These are phyloP conservation scores for Alloascoidea africana DNA, from an alignment of 805 yeast genomes.

Conservation along the genomic window DNA sequence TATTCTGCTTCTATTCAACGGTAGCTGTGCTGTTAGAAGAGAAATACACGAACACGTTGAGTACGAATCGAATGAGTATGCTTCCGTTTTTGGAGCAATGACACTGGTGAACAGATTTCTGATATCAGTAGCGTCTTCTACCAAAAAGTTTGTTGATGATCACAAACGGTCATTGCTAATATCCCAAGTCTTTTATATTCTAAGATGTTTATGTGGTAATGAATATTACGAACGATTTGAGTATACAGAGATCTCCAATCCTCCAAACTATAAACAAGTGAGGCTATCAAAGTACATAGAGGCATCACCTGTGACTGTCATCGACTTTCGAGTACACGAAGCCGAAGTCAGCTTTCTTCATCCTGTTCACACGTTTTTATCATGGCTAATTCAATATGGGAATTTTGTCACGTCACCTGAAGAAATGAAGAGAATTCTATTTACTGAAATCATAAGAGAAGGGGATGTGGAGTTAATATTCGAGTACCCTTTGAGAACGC, in stretches of 20 bases:
- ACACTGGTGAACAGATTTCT: neutral
- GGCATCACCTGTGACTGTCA: conserved; percentile 9
- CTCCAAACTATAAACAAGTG: neutral
- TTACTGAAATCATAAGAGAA: conserved; percentile 5
- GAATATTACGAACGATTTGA: neutral
- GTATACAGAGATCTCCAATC: neutral
- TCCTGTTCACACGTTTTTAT: conserved; percentile 60
- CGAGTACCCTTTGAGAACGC: conserved; percentile 64
- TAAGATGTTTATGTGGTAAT: neutral
- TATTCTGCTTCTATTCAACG: conserved; percentile 56
- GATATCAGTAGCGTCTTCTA: neutral
- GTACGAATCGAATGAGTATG: conserved; percentile 41
- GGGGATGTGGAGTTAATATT: conserved; percentile 20
- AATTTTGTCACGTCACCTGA: conserved; percentile 9
- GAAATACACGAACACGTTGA: conserved; percentile 77
- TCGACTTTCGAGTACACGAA: conserved; percentile 26
- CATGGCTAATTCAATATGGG: conserved; percentile 52
- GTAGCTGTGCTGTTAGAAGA: conserved; percentile 58
- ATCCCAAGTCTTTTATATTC: neutral
- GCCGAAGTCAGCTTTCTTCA: conserved; percentile 58
- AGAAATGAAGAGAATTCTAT: conserved; percentile 11
- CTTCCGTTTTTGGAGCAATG: conserved; percentile 3
- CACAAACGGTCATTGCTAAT: neutral
- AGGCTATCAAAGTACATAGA: neutral
- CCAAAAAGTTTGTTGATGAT: neutral